Conservation (phyloP, 768 basidiomycete genomes). For the Lactarius sp. region DNA sequence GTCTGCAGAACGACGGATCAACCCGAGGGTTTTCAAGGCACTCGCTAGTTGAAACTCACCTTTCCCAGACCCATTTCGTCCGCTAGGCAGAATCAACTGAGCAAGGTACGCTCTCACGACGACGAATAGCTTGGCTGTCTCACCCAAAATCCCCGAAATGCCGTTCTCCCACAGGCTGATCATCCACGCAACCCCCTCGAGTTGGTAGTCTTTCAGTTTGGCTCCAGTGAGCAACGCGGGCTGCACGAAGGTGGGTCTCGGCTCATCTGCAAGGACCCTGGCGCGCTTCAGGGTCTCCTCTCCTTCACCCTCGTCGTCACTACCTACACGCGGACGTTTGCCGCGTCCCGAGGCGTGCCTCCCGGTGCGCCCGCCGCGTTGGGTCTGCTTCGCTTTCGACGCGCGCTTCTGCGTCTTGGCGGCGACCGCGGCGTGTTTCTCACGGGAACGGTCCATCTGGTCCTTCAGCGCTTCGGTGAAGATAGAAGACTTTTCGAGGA, state of each 20-base stretch:
- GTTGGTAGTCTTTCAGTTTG: slow-evolving; percentile 82
- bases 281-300: slow-evolving; percentile 27
- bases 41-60: slow-evolving; percentile 34
- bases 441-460: slow-evolving; percentile 55
- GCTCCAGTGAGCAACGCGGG: slow-evolving; percentile 80
- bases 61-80: slow-evolving; percentile 96
- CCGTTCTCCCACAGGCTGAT: slow-evolving; percentile 81
- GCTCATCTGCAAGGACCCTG: slow-evolving; percentile 15
- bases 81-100: slow-evolving; percentile 39
- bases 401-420: slow-evolving; percentile 22
- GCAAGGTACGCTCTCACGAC: slow-evolving; percentile 18
- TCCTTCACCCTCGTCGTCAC: slow-evolving; percentile 24
- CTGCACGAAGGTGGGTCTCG: slow-evolving; percentile 48
- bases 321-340: slow-evolving; percentile 17
- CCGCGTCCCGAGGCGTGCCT: slow-evolving; percentile 8
- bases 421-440: slow-evolving; percentile 18
- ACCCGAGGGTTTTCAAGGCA: slow-evolving; percentile 7
- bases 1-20: slow-evolving; percentile 49
- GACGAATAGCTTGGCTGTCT: slow-evolving; percentile 17
- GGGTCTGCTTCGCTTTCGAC: slow-evolving; percentile 3
- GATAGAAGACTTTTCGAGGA: slow-evolving; percentile 72
- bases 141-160: slow-evolving; percentile 74
- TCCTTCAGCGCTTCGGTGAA: slow-evolving; percentile 67
- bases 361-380: background rate
- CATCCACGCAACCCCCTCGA: slow-evolving; percentile 96